These are phyloP conservation scores for Aspergillus sclerotioniger DNA, from an alignment of 495 filamentous ascomycete genomes.

Conservation along the genomic window DNA sequence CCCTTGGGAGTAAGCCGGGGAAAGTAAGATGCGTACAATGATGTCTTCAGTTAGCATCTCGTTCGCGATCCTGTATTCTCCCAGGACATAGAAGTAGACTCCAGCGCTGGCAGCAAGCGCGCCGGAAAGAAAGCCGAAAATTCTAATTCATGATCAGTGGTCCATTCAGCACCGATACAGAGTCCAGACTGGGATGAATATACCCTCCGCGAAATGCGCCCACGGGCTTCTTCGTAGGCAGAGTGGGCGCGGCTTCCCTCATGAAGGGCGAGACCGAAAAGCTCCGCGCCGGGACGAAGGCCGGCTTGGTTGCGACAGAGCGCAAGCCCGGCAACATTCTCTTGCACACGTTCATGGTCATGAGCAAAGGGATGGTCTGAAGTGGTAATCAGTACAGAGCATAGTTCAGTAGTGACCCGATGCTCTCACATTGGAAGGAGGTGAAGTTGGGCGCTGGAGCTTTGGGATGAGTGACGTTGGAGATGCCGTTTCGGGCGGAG, in stretches of 20 bases:
- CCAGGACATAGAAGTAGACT: slow-evolving; percentile 87
- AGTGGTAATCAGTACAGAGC: slow-evolving; percentile 4
- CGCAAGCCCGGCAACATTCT: slow-evolving; percentile 25
- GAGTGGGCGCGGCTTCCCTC: slow-evolving; percentile 35
- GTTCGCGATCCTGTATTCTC: slow-evolving; percentile 92
- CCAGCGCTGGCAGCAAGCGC: slow-evolving; percentile 72
- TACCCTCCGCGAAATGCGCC: slow-evolving; percentile 93
- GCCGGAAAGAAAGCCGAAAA: slow-evolving; percentile 93
- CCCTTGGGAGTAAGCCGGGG: slow-evolving; percentile 1
- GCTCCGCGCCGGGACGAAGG: slow-evolving; percentile 19
- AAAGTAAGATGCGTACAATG: slow-evolving; percentile 63
- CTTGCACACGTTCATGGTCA: slow-evolving; percentile 26
- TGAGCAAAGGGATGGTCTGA: slow-evolving; percentile 3
- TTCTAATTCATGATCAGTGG: slow-evolving; percentile 44
- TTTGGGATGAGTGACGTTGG: slow-evolving; percentile 34
- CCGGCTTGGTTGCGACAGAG: slow-evolving; percentile 27
- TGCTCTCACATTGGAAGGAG: slow-evolving; percentile 1
- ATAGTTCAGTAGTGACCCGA: background rate
- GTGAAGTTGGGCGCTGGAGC: slow-evolving; percentile 16
- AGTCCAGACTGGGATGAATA: background rate
- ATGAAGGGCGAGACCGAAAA: slow-evolving; percentile 39
- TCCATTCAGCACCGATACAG: background rate
- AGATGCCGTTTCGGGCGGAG: slow-evolving; percentile 15
- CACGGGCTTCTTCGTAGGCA: slow-evolving; percentile 76
- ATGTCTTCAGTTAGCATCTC: slow-evolving; percentile 95